Evolutionary conservation across 164 flowering plant species (phyloP), one percentile per base, ranked within the genome.

Genomic region (Dillenia turbinata): DNA sequence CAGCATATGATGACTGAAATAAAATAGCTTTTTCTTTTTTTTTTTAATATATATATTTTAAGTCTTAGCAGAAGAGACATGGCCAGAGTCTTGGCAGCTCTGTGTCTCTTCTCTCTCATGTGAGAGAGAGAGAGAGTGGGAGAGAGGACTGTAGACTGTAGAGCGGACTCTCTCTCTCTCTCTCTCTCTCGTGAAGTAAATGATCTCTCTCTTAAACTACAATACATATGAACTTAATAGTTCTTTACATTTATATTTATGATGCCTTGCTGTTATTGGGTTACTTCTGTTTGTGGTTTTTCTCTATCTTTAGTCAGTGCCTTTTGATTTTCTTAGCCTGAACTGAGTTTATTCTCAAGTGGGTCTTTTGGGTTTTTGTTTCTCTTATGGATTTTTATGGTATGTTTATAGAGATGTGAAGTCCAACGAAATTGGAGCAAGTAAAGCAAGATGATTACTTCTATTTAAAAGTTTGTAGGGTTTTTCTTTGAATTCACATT

Each of bases 401-500:
- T 57, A 11, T 33, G 48, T n/a, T 43, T 9, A 12, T 17, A 48
- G 40, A 33, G 33, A 10, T 10, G 9, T 14, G 12, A 16, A 49
- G n/a, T 33, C 58, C 58, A 33, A 71, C 73, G 76, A 62, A 66
- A 66, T 57, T 56, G 62, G 57, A 49, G 47, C 56, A 33, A 33
- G 7, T 5, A 6, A 33, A 33, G 40, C 40, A 33, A 66, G 52
- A 78, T 76, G 70, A 72, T 74, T 72, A 63, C 56, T 66, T 66
- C 64, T 62, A 14, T 33, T 49, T 60, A 26, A 52, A 58, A 47
- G 57, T 63, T 71, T 69, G 65, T 68, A 73, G 70, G 71, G 67
- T 62, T 67, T 77, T 66, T 69, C 77, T 80, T 81, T 67, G 62
- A 49, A 22, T 66, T 74, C 71, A 81, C 80, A 33, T 2, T 79